Evolutionary conservation across 75 land plant genomes (phyloP), one percentile per base, ranked within the genome.

Genomic region (Sequoiadendron giganteum): DNA sequence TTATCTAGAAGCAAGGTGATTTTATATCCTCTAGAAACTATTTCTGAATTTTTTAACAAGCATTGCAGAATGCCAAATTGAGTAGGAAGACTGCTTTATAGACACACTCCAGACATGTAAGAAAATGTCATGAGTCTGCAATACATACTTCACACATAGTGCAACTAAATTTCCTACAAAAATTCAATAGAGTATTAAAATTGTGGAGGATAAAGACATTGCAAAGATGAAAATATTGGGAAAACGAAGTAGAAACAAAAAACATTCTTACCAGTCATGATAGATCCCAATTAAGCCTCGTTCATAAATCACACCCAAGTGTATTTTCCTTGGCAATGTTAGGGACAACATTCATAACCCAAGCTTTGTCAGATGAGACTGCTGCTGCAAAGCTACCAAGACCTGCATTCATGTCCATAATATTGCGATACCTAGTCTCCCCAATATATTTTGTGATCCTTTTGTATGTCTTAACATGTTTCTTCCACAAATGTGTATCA

Each of bases 391-490:
- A 96, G 73, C 99, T 90, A 85, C 99, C 99, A 43, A 97, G 89
- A n/a, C 95, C 95, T 83, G 99, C 96, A 93, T 95, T 97, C 99
- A 97, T 97, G 88, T 97, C 99, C 94, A 97, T 93, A 19, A 96
- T 92, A 86, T 97, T 96, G 49, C 96, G 90, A 77, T 97, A 97
- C 78, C 97, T 90, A 54, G 94, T 95, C 18, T 92, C 76, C 83
- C 93, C 97, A 88, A 97, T 84, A n/a, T 91, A 88, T 82, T 92
- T 94, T 72, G 90, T 93, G 8, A 91, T 90, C 30, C 86, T 93
- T 87, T 94, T 97, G 89, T 97, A 97, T 73, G 95, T 92, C 16
- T 81, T 90, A 18, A 97, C 94, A 80, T 95, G 96, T 87, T 95
- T 93, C 87, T 90, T 91, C 99, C 99, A 97, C 61, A 92, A 83